These are phyloP conservation scores for Boletus pseudopeckii DNA, from an alignment of 768 basidiomycete genomes.

Conservation along the genomic window DNA sequence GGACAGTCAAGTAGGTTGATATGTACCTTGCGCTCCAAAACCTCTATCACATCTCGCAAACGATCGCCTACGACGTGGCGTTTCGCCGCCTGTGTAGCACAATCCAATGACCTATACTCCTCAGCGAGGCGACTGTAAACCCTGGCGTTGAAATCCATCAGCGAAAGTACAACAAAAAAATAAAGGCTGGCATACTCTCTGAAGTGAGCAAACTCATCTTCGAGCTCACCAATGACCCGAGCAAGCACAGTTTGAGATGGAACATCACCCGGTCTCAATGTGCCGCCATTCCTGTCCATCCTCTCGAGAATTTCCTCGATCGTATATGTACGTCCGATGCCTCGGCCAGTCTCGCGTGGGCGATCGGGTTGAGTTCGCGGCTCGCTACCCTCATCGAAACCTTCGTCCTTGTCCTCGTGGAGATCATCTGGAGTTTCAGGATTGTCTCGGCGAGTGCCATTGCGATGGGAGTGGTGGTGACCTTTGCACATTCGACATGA, in stretches of 20 bases:
- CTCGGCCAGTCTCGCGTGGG: constrained; percentile 1
- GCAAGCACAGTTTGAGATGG: constrained; percentile 88
- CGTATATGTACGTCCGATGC: constrained; percentile 6
- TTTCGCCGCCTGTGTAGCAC: constrained; percentile 74
- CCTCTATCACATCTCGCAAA: constrained; percentile 86
- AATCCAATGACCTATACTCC: constrained; percentile 88
- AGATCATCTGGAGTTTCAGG: not conserved
- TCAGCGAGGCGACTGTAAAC: constrained; percentile 90
- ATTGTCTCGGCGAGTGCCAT: constrained; percentile 39
- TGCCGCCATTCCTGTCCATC: constrained; percentile 25
- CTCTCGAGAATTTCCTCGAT: constrained; percentile 27
- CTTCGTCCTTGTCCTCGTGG: constrained; percentile 14
- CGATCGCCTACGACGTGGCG: constrained; percentile 86
- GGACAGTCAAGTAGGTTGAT: not conserved
- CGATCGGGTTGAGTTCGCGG: not conserved
- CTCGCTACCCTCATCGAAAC: constrained; percentile 12
- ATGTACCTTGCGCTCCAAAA: constrained; percentile 84
- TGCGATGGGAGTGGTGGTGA: constrained; percentile 41
- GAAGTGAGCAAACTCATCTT: constrained; percentile 94
- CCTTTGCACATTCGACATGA: constrained; percentile 65
- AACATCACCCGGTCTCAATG: constrained; percentile 33
- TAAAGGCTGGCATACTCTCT: constrained; percentile 62
- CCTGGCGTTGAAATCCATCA: constrained; percentile 40
- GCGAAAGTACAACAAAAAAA: not conserved
- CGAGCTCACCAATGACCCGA: constrained; percentile 80